These are phyloP conservation scores for Thraustochytrium sp. DNA, from an alignment of 352 stramenopile species.

Conservation along the genomic window DNA sequence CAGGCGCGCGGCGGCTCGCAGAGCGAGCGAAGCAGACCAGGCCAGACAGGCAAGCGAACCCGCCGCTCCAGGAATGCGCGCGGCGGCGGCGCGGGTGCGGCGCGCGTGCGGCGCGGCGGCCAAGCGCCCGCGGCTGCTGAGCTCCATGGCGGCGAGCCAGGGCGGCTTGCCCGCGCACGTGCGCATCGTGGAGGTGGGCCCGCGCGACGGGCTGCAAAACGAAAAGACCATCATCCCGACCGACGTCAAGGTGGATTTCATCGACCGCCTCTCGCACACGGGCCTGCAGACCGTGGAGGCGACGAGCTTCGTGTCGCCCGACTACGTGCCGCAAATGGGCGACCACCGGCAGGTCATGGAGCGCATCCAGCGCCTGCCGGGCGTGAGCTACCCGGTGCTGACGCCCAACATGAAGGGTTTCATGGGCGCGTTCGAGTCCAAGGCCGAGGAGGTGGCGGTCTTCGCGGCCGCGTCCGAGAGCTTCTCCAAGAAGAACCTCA, in stretches of 20 bases:
- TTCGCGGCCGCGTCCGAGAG: constrained; percentile 88
- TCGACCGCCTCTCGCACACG: constrained; percentile 77
- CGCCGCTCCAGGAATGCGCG: too few species aligned
- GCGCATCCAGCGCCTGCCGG: constrained; percentile 64
- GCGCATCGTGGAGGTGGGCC: constrained; percentile 88
- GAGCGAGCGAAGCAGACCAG: too few species aligned
- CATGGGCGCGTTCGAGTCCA: constrained; percentile 68
- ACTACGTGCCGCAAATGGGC: constrained; percentile 94
- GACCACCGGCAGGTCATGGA: constrained; percentile 80
- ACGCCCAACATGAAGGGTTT: constrained; percentile 89
- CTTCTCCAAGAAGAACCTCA: constrained; percentile 94
- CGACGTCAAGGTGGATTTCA: constrained; percentile 79
- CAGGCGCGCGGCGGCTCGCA: too few species aligned
- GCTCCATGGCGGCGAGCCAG: background rate
- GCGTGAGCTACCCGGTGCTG: constrained; percentile 79
- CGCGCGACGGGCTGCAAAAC: constrained; percentile 84
- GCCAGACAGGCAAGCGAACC: too few species aligned
- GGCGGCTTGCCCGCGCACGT: constrained; percentile 52
- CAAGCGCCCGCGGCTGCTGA: background rate
- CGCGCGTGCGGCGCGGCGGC: too few species aligned
- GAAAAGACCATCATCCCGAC: constrained; percentile 65
- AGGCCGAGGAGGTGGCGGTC: constrained; percentile 86
- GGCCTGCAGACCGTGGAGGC: constrained; percentile 82
- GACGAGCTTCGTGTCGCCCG: constrained; percentile 90
- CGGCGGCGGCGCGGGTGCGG: too few species aligned